Evolutionary conservation across 805 yeast genomes (phyloP), one percentile per base, ranked within the genome.

Genomic region (Tetrapisispora phaffii): DNA sequence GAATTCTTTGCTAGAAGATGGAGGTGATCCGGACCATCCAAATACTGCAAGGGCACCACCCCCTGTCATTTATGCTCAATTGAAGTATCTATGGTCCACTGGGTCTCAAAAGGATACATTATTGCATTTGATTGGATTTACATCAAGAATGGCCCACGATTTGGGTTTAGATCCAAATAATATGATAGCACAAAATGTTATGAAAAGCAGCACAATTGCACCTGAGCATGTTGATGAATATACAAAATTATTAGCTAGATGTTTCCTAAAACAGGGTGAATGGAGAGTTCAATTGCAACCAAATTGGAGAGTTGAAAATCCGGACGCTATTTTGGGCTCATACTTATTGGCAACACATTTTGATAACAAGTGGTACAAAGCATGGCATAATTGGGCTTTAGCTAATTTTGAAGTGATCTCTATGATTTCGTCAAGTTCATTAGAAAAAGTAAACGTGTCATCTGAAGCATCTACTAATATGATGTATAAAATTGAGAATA

Each of bases 381-480:
- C 97, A 16, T 94, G 98, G 98, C 99, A 93, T 62, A 90, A 88
- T 59, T 93, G 99, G 99, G 98, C 98, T 0, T 71, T 94, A 58
- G 97, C 97, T 0, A 93, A 94, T 63, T 93, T 89, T 60, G 97
- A 93, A 60, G 97, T 90, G 1, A 83, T 90, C 19, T 83, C 96
- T 0, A 71, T 82, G 23, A 67, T 73, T 23, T 65, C 71, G 0
- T 58, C 70, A 9, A 49, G 54, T 13, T 33, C 49, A 3, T 49
- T 45, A 33, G 55, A 32, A 48, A 60, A 49, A 31, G 57, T 60
- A 9, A 47, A 46, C 16, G 44, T 34, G n/a, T 45, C 39, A n/a
- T 39, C 44, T 23, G 48, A 46, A 28, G 8, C 52, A 17, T 34
- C 51, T 0, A 35, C 45, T 7, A 46, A 41, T 24, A 52, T 50